Evolutionary conservation across 1,284 basidiomycete genomes (phyloP), one percentile per base, ranked within the genome.

Genomic region (Trametes polyzona): DNA sequence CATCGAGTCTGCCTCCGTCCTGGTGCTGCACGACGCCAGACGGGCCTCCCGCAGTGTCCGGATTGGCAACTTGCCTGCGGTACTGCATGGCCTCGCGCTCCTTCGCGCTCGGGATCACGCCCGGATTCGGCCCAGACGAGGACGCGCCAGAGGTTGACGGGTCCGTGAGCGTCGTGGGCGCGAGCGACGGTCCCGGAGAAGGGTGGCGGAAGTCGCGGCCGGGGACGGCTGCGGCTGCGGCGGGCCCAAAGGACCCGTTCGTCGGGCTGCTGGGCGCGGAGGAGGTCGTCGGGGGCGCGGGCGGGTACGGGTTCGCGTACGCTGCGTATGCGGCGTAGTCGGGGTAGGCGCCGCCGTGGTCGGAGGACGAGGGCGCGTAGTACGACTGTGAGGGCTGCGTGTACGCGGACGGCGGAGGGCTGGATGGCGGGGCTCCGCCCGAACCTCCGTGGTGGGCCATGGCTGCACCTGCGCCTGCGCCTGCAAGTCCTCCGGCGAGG

Each of bases 1-100:
- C 58, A 48, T 61, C 66, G 23, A 71, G 42, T 48, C 71, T 57
- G 1, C 71, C 71, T 1, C 57, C 71, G 46, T 73, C 71, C 62
- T 57, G 47, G 48, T 73, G 71, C 63, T 71, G 69, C 46, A 73
- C 23, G 19, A 71, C 67, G n/a, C 55, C 48, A 32, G 43, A 55
- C 36, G 41, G 43, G 24, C 40, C 42, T 11, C 39, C 23, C n/a
- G 24, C 48, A 14, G 32, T 29, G 23, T 59, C 57, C 8, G 57
- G 62, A 33, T 71, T 72, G 33, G 66, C 57, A n/a, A 71, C 59
- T 27, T 49, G 26, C 3, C 61, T 42, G 21, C 61, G 51, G 35
- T 53, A 44, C 52, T 43, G 59, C 63, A 40, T 61, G 26, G 68
- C 69, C 64, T 75, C 73, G 37, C 68, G 63, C 67, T 74, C 73